Evolutionary conservation across 345 rosid genomes (phyloP).

Genomic region (Hypericum androsaemum): DNA sequence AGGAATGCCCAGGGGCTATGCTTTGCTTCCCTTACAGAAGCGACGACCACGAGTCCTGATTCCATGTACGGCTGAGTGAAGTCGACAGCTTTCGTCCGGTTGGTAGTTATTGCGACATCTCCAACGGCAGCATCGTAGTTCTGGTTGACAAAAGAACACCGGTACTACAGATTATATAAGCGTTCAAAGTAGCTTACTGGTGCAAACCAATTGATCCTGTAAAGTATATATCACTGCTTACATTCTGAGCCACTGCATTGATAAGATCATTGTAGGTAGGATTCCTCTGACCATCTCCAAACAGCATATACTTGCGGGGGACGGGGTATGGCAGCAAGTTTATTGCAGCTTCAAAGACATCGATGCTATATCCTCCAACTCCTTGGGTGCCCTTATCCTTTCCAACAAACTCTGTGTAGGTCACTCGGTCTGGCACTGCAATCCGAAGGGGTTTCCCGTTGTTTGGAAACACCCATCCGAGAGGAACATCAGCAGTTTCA

Average conservation of each 20-base stretch:
- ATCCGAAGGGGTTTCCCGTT: conserved; percentile 69
- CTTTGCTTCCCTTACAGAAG: conserved; percentile 56
- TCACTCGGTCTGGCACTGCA: conserved; percentile 68
- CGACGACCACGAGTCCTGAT: conserved; percentile 63
- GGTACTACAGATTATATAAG: no score
- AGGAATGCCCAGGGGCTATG: conserved; percentile 93
- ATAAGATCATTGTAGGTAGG: conserved; percentile 56
- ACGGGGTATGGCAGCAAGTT: conserved; percentile 79
- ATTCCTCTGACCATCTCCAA: conserved; percentile 55
- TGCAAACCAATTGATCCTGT: no score
- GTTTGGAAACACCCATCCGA: conserved; percentile 89
- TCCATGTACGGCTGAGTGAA: conserved; percentile 27
- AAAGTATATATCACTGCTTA: conserved; percentile 15
- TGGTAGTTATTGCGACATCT: conserved; percentile 23
- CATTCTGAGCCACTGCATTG: conserved; percentile 48
- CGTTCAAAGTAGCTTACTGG: no score
- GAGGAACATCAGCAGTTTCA: conserved; percentile 38
- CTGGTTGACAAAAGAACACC: conserved; percentile 1
- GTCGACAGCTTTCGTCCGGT: conserved; percentile 23
- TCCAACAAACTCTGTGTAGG: conserved; percentile 43
- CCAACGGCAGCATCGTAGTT: conserved; percentile 25
- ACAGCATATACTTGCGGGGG: conserved; percentile 46
- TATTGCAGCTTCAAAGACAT: conserved; percentile 85
- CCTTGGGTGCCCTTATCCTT: conserved; percentile 59
- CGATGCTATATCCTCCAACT: conserved; percentile 76